These are phyloP conservation scores for Ammopiptanthus mongolicus DNA, from an alignment of 306 rosid genomes.

Conservation along the genomic window DNA sequence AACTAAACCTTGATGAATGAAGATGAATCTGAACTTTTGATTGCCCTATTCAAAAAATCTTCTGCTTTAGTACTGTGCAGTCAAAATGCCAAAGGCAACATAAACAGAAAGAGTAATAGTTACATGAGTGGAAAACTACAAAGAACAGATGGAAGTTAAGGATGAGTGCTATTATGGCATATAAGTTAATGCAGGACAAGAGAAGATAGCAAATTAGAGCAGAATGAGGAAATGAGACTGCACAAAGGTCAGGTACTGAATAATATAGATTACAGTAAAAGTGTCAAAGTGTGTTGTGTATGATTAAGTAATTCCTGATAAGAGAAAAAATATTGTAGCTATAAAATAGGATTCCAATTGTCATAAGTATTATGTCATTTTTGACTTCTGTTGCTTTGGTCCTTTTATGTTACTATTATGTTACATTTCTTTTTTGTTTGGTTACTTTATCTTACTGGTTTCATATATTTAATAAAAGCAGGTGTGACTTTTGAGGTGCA, in stretches of 20 bases:
- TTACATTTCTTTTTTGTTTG: slow-evolving; percentile 14
- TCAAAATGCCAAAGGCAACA: not conserved
- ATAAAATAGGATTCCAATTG: slow-evolving; percentile 20
- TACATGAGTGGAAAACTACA: slow-evolving; percentile 3
- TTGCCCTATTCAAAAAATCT: not conserved
- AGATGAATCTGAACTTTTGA: not conserved
- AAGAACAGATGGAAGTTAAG: not conserved
- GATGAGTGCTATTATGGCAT: not conserved
- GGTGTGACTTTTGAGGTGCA: slow-evolving; percentile 47
- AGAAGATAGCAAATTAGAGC: not conserved
- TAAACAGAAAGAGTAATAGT: not conserved
- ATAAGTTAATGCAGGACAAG: slow-evolving; percentile 19
- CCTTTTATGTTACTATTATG: slow-evolving; percentile 27
- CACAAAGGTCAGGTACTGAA: slow-evolving; percentile 15
- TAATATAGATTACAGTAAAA: not conserved
- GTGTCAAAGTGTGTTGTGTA: slow-evolving; percentile 22
- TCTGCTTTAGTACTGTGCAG: not conserved
- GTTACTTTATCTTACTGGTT: slow-evolving; percentile 19
- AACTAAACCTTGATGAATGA: not conserved
- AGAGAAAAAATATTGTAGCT: not conserved
- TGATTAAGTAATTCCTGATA: slow-evolving; percentile 9
- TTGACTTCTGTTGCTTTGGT: slow-evolving; percentile 30
- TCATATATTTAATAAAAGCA: slow-evolving; percentile 14
- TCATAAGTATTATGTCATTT: not conserved
- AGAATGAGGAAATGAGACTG: slow-evolving; percentile 13